phyloP scores from a whole-genome alignment of 192 early-diverging fungal species.

The Podila epigama region DNA sequence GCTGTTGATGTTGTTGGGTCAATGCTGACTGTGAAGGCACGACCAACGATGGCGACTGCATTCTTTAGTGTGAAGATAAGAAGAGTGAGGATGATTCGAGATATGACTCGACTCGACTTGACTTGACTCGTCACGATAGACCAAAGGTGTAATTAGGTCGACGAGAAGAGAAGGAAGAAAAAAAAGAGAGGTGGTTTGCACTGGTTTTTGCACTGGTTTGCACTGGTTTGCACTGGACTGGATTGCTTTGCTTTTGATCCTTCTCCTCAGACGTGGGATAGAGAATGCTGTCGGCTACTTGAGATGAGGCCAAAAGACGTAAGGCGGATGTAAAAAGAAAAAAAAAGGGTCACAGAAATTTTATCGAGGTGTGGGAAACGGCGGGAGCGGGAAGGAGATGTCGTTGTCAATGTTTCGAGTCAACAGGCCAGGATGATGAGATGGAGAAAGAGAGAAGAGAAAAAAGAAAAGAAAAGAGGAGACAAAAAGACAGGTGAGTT shows the following conservation, averaged over 20 bases:
- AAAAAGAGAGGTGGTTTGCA: no score
- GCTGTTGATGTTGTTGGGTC: slow-evolving; percentile 10
- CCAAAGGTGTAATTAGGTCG: no score
- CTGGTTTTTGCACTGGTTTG: no score
- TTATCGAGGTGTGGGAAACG: background rate
- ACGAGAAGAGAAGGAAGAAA: no score
- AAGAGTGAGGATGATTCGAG: background rate
- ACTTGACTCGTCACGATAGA: no score
- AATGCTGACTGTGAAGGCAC: no score
- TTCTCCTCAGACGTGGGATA: background rate
- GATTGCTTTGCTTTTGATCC: background rate
- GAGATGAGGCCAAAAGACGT: background rate
- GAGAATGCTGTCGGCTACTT: background rate
- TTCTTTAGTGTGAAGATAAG: no score
- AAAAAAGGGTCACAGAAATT: background rate
- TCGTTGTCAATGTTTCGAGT: no score
- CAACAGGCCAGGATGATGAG: no score
- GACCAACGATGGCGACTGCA: slow-evolving; percentile 1
- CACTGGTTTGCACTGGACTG: no score
- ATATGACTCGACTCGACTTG: no score
- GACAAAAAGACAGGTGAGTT: background rate
- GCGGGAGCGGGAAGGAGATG: no score
- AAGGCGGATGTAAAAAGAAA: background rate
- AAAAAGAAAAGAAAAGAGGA: background rate
- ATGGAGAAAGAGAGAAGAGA: background rate